Evolutionary conservation across 768 basidiomycete genomes (phyloP).

Genomic region (Agaricus blazei): DNA sequence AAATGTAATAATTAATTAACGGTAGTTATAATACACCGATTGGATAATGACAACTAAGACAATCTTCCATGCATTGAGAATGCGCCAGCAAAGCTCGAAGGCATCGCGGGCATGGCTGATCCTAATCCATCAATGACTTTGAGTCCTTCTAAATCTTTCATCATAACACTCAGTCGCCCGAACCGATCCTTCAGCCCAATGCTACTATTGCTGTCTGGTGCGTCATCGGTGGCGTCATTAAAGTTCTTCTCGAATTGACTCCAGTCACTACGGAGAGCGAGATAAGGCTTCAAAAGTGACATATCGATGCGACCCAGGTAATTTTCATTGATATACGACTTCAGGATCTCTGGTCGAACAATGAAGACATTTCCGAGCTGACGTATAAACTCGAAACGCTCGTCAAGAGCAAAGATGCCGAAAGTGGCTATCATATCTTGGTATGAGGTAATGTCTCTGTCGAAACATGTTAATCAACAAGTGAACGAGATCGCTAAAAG

Average conservation of each 20-base stretch:
- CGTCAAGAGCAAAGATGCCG: slow-evolving; percentile 74
- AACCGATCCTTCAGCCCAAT: slow-evolving; percentile 60
- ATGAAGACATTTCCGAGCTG: slow-evolving; percentile 97
- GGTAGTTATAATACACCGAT: slow-evolving; percentile 19
- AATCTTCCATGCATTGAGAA: slow-evolving; percentile 39
- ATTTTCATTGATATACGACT: slow-evolving; percentile 91
- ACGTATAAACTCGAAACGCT: slow-evolving; percentile 97
- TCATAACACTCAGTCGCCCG: slow-evolving; percentile 74
- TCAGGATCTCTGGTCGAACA: slow-evolving; percentile 90
- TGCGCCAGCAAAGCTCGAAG: slow-evolving; percentile 45
- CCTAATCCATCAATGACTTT: slow-evolving; percentile 48
- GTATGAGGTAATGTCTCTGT: slow-evolving; percentile 92
- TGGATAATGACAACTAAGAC: slow-evolving; percentile 22
- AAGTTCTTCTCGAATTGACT: slow-evolving; percentile 79
- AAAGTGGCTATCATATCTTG: slow-evolving; percentile 88
- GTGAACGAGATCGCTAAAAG: no score
- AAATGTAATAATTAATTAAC: slow-evolving; percentile 21
- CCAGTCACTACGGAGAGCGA: slow-evolving; percentile 90
- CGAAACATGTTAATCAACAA: not conserved
- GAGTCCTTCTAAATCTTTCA: slow-evolving; percentile 79
- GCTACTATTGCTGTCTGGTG: slow-evolving; percentile 32
- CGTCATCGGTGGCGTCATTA: slow-evolving; percentile 48
- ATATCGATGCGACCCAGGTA: slow-evolving; percentile 91
- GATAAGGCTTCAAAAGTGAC: slow-evolving; percentile 81
- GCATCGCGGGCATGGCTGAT: slow-evolving; percentile 54